Base-by-base conservation (phyloP, 1,284 basidiomycete genomes). In the Kwoniella shivajii region DNA sequence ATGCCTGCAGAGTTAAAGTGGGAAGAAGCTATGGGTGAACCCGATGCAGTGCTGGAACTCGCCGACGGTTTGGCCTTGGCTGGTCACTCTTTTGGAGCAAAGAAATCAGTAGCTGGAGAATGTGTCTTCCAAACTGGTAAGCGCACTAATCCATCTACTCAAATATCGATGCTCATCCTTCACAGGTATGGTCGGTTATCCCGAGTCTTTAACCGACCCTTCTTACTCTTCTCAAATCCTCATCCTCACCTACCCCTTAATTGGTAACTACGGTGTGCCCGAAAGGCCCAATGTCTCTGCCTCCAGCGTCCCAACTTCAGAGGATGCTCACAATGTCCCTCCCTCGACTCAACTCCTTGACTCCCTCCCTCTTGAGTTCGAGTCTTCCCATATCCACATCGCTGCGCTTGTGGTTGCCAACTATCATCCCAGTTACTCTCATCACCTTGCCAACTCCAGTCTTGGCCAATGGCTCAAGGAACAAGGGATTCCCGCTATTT, bases 201-300 rank as follows among this genome's bases (percentile, higher is more conserved):
- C 93, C 59, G 96, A 99, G 76, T 98, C 96, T 16, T 82, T 99
- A 64, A 99, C 96, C 48, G 96, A 99, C 78, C 96, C 96, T 16
- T 99, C 96, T 2, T 99, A 99, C 80, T 88, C 95, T 77, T 93
- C 93, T 49, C 96, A 99, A 79, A 99, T 99, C 73, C 87, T 99
- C 59, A 88, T 99, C 60, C 84, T 99, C 66, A 99, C 96, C 5
- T 99, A 97, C 80, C 96, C 96, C 4, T 83, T 99, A 67, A 84
- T 98, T 66, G 96, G 96, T 54, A 98, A 98, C 79, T 99, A 99
- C 75, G 96, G 96, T 77, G 94, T 99, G n/a, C 96, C 96, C 53
- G 83, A 84, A 62, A 86, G 93, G 39, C 76, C 79, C 42, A 64
- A 69, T 47, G 73, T 80, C 47, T 76, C 80, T 43, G 78, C 84